phyloP scores from a whole-genome alignment of 179 eudicot genomes.

The Sideroxylon spinosum region DNA sequence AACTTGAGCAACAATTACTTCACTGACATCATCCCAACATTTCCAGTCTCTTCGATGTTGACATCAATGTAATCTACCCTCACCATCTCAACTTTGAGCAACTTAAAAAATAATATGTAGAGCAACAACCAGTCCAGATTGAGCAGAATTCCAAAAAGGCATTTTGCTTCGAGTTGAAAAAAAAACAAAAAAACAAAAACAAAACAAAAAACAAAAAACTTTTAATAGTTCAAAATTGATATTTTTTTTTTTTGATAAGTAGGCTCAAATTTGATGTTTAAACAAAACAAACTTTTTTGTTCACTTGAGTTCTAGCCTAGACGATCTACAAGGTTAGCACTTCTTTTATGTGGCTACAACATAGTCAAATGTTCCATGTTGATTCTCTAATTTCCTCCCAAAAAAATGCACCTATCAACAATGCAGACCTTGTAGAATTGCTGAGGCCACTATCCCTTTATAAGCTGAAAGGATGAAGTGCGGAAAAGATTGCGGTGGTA shows the following conservation, averaged over 20 bases:
- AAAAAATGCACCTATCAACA: neutral
- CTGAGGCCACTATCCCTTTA: no score
- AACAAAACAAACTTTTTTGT: neutral
- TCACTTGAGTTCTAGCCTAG: neutral
- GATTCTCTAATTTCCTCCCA: slow-evolving; percentile 7
- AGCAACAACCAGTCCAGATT: no score
- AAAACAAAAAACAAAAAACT: no score
- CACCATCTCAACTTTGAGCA: slow-evolving; percentile 4
- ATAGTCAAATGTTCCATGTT: neutral
- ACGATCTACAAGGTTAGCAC: neutral
- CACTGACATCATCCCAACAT: slow-evolving; percentile 32
- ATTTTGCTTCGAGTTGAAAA: neutral
- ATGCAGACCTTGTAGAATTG: neutral
- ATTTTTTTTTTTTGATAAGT: no score
- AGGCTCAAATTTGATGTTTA: neutral
- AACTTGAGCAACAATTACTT: slow-evolving; percentile 41
- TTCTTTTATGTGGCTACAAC: neutral
- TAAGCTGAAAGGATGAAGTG: no score
- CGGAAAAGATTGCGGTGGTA: no score
- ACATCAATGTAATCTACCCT: slow-evolving; percentile 33
- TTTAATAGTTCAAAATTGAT: no score
- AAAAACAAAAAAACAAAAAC: no score
- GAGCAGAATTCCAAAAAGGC: neutral
- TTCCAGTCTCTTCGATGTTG: slow-evolving; percentile 34
- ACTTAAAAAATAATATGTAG: neutral